Base-by-base conservation (phyloP, 108 stramenopile species). In the Cyclostephanos invisitatus region DNA sequence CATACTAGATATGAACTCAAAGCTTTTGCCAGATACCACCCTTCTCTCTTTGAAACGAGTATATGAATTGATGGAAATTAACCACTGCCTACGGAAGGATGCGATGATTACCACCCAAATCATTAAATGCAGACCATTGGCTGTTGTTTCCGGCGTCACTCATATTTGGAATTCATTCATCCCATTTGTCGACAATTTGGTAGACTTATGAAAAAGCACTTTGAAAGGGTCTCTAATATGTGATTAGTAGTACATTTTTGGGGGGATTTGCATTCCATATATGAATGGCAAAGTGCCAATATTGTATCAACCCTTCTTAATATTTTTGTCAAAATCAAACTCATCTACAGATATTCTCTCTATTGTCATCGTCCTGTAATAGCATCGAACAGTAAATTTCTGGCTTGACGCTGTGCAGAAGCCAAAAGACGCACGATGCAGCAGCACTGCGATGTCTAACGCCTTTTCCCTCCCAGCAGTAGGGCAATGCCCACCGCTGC, bases 401-500 rank as follows among this genome's bases (percentile, higher is more conserved):
- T 8, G 40, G 40, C 40, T 40, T 40, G 11, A 8, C 11, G 51
- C 20, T 4, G 20, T 20, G 28, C 56, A 28, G 6, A 5, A 28
- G 11, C 56, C n/a, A n/a, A n/a, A n/a, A n/a, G n/a, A n/a, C n/a
- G n/a, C 32, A 32, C 32, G 32, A 32, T 32, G 56, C 56, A 28
- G 6, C 27, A 28, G 11, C 56, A 25, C 27, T 12, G 27, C 28
- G 5, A 14, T 50, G 27, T 46, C 63, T 70, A 73, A n/a, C 70
- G 50, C 38, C 36, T 73, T 63, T 54, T 58, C 20, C 73, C 76
- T 36, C 71, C 59, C 35, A 82, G 27, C 57, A 74, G 61, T 35
- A 78, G n/a, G 0, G 76, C 84, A 38, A 85, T 61, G 18, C 93
- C 93, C 44, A 91, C 57, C 15, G 91, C 91, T 14, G 85, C 88